Base-by-base conservation (phyloP, 257 asterid genomes). In the Parsonsia alboflavescens region DNA sequence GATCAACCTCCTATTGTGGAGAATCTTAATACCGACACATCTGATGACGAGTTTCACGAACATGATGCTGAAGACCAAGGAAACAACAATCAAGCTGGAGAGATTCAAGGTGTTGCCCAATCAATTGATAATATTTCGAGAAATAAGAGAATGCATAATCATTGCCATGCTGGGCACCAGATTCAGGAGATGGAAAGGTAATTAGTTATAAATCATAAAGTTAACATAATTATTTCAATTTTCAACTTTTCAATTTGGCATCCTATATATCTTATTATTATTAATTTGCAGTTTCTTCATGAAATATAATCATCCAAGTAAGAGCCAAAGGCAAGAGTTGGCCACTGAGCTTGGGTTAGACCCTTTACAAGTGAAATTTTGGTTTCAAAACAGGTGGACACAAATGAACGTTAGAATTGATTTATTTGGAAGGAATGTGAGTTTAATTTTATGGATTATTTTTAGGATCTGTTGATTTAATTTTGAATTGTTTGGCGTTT, bases 301-400 rank as follows among this genome's bases (percentile, higher is more conserved):
- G 52, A 67, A 68, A 3, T 72, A 73, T 13, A 79, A 80, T 12
- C 79, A 71, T 49, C 86, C 86, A 0, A 77, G 72, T 21, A 80
- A 83, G 30, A 70, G 64, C 19, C 83, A 80, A 75, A 80, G 85
- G 63, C 73, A 68, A 36, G 79, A 80, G 9, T 71, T 80, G 4
- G 39, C 83, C 0, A 9, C 9, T 10, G 73, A 10, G 7, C 15
- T 80, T 46, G 85, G 83, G 62, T 71, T 83, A 41, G 79, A 78
- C 39, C 81, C 81, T 12, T 62, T 78, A 53, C 80, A 80, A 46
- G 61, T 83, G 22, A 80, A 78, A 22, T 80, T 80, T 69, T 83
- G 87, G 87, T 83, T 83, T 44, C 87, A 83, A 36, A 83, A 83
- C 8, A 83, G 75, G 72, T 80, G 80, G 5, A 77, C 84, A n/a